Conservation (phyloP, 345 rosid genomes). For the Eutrema heterophyllum region DNA sequence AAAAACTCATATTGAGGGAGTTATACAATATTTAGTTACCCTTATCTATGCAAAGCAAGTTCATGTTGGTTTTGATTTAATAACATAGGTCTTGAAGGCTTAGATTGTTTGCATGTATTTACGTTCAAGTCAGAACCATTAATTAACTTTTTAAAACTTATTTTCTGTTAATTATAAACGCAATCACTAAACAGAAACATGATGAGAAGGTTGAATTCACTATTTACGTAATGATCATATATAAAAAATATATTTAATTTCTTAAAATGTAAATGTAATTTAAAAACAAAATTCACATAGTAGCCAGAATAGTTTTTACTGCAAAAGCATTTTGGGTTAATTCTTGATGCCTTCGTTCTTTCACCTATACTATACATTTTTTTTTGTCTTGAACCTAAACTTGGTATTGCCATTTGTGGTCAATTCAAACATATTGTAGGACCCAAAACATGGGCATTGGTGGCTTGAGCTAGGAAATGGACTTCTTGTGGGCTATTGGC, state of each 20-base stretch:
- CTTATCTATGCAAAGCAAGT: not conserved
- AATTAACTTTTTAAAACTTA: not conserved
- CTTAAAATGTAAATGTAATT: not conserved
- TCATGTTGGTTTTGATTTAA: not conserved
- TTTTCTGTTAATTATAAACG: not conserved
- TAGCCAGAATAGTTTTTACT: not conserved
- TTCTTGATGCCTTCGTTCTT: not conserved
- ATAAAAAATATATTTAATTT: not conserved
- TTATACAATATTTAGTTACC: not conserved
- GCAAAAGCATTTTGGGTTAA: not conserved
- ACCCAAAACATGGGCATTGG: conserved; percentile 98
- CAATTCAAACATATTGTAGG: conserved; percentile 37
- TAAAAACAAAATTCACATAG: not conserved
- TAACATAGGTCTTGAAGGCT: not conserved
- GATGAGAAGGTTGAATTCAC: not conserved
- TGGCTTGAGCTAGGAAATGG: conserved; percentile 92
- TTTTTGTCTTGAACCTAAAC: not conserved
- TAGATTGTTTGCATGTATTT: not conserved
- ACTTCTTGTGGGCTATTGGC: conserved; percentile 93
- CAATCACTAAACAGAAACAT: not conserved
- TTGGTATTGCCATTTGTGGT: not conserved
- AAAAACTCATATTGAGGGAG: not conserved
- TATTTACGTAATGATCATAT: not conserved
- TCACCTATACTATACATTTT: not conserved
- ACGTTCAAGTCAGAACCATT: not conserved